A percentile compares a stretch with the other conserved stretches of the same genome.
Evolutionary conservation across 441 rosid species (phyloP).

Genomic region (Populus tomentosa): DNA sequence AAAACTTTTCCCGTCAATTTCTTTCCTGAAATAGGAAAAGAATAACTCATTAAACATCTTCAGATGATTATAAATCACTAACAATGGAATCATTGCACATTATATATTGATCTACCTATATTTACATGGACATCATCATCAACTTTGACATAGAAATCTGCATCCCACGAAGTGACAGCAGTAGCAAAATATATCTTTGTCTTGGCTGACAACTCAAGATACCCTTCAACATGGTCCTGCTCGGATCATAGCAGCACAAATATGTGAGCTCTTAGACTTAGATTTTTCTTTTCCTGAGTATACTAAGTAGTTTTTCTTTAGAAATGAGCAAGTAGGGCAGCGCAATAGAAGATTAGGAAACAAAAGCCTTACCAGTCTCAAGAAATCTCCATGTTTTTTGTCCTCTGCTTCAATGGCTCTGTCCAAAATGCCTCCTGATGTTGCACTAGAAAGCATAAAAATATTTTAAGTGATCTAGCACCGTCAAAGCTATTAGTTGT

Average conservation of each 20-base stretch:
- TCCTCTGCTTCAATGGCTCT: conserved; percentile 92
- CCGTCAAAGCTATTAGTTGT: not conserved
- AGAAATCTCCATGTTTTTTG: conserved; percentile 79
- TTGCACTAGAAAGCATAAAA: conserved; percentile 46
- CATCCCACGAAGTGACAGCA: conserved; percentile 84
- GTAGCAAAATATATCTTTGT: conserved; percentile 91
- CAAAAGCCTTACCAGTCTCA: conserved; percentile 59
- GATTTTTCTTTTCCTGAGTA: not conserved
- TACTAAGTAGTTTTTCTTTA: not conserved
- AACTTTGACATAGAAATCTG: conserved; percentile 93
- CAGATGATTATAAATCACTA: not conserved
- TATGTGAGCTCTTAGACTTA: not conserved
- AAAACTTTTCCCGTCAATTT: not conserved
- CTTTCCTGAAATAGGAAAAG: not conserved
- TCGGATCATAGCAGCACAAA: conserved; percentile 15
- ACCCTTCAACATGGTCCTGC: conserved; percentile 99
- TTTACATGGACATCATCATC: conserved; percentile 99
- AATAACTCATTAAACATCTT: not conserved
- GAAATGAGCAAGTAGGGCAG: not conserved
- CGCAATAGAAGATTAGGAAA: not conserved
- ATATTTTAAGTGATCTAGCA: not conserved
- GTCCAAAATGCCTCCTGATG: conserved; percentile 86
- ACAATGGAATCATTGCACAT: not conserved
- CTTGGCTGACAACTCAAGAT: conserved; percentile 93
- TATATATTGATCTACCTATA: conserved; percentile 44